Conservation (phyloP, 257 asterid genomes). For the Primulina tabacum region DNA sequence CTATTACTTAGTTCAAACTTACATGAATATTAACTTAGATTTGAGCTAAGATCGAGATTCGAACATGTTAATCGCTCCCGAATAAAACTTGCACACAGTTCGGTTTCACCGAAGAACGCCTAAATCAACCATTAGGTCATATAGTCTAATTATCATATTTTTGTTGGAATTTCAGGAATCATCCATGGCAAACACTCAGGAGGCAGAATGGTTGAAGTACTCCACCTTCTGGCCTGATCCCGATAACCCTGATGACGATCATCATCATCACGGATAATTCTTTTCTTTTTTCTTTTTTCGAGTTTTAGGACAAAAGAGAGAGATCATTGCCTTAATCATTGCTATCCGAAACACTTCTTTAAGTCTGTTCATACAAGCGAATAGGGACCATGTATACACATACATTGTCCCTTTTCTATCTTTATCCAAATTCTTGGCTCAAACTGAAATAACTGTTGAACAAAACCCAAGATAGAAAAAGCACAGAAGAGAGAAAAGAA, state of each 20-base stretch:
- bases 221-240: slow-evolving; percentile 94
- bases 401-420: slow-evolving; percentile 9
- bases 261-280: slow-evolving; percentile 40
- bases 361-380: slow-evolving; percentile 32
- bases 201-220: slow-evolving; percentile 94
- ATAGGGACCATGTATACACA: slow-evolving; percentile 30
- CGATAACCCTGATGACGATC: slow-evolving; percentile 68
- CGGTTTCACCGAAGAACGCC: neutral
- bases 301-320: neutral
- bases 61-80: no score
- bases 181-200: slow-evolving; percentile 65
- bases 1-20: no score
- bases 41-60: no score
- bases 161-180: slow-evolving; percentile 56
- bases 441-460: slow-evolving; percentile 48
- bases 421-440: slow-evolving; percentile 27
- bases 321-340: slow-evolving; percentile 30
- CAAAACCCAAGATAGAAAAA: slow-evolving; percentile 52
- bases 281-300: neutral
- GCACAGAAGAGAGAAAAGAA: slow-evolving; percentile 16
- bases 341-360: slow-evolving; percentile 32
- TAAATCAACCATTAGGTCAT: neutral
- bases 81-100: neutral
- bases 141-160: slow-evolving; percentile 1
- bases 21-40: no score